These are phyloP conservation scores for Acanthamoeba lenticulata DNA, from an alignment of 208 protist genomes.

Conservation along the genomic window DNA sequence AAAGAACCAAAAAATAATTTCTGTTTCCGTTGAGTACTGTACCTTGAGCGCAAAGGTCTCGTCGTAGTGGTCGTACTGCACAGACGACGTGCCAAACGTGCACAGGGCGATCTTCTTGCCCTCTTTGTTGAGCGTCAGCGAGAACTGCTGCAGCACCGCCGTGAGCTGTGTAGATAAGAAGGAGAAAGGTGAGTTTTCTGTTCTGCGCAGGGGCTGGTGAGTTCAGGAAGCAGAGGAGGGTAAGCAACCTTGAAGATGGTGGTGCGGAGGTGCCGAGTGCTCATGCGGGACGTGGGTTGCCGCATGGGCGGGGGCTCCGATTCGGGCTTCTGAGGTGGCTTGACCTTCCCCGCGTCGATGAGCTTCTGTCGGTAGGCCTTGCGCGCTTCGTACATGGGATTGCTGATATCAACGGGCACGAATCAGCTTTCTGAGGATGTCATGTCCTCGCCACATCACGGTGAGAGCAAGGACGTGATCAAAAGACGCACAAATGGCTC, in stretches of 20 bases:
- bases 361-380: background rate
- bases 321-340: conserved; percentile 2
- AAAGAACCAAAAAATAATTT: no score
- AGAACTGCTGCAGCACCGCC: conserved; percentile 19
- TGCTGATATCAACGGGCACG: background rate
- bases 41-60: conserved; percentile 11
- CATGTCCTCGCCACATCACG: no score
- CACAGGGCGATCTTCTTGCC: conserved; percentile 50
- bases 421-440: background rate
- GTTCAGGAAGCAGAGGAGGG: background rate
- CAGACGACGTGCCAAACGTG: conserved; percentile 32
- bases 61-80: conserved; percentile 7
- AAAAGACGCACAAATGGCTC: conserved; percentile 45
- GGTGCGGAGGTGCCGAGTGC: conserved; percentile 4
- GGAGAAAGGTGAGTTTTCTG: no score
- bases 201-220: no score
- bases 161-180: conserved; percentile 38
- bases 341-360: background rate
- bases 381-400: conserved; percentile 39
- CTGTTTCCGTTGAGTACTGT: background rate
- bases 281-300: conserved; percentile 10
- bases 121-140: conserved; percentile 38
- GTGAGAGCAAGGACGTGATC: background rate
- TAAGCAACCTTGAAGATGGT: conserved; percentile 43
- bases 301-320: background rate